Conservation (phyloP, 768 basidiomycete genomes). For the Candolleomyces efflorescens region DNA sequence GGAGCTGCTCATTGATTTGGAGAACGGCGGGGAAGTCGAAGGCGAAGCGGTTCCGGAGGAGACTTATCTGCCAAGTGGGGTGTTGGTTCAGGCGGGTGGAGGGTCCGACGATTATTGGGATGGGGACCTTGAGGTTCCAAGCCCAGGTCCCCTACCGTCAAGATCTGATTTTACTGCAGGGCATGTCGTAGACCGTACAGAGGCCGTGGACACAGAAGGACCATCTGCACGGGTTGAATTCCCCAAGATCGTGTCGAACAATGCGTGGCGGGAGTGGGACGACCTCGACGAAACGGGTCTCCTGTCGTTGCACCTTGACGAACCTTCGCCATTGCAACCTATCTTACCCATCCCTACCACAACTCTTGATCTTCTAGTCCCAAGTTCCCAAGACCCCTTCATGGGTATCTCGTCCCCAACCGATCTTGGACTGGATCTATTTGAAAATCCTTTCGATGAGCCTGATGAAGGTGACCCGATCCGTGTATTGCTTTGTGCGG, state of each 20-base stretch:
- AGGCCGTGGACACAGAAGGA: neutral
- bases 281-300: neutral
- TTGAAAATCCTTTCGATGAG: too few relatives aligned
- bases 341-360: neutral
- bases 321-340: neutral
- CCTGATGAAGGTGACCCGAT: too few relatives aligned
- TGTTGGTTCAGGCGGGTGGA: neutral
- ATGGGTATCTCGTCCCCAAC: too few relatives aligned
- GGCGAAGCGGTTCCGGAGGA: neutral
- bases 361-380: neutral
- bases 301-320: neutral
- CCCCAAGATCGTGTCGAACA: neutral
- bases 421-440: too few relatives aligned
- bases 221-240: neutral
- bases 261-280: neutral
- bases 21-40: neutral
- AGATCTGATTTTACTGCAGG: neutral
- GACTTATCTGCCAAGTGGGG: neutral
- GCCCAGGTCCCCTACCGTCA: too few relatives aligned
- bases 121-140: too few relatives aligned
- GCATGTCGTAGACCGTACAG: neutral
- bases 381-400: too few relatives aligned
- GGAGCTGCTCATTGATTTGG: slow-evolving; percentile 7
- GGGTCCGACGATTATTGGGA: too few relatives aligned
- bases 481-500: too few relatives aligned